Base-by-base conservation (phyloP, 1,284 basidiomycete species). In the Veloboletus limbatus region DNA sequence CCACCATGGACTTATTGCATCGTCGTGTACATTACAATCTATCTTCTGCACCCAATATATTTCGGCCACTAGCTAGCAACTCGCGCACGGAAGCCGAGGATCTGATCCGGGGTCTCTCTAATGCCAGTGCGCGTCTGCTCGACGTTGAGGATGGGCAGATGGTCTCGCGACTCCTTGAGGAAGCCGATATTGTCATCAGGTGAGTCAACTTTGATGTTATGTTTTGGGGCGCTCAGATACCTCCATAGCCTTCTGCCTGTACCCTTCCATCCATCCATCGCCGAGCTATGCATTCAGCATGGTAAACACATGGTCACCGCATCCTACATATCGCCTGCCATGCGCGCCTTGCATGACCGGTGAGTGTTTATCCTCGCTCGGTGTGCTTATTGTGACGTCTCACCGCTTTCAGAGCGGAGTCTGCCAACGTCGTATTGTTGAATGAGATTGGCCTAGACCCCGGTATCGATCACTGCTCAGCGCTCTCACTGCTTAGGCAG, bases 381-480 rank as follows among this genome's bases (percentile, higher is more conserved):
- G 6, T 6, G n/a, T n/a, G n/a, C n/a, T n/a, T n/a, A n/a, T n/a
- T n/a, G n/a, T n/a, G n/a, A n/a, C n/a, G n/a, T n/a, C n/a, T n/a
- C n/a, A n/a, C n/a, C n/a, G n/a, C 3, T 22, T 8, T 18, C 32
- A 92, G 89, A 3, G 93, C 94, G 0, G 55, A 76, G 36, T 67
- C 76, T 5, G 77, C 81, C 0, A 78, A 82, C 36, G 81, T 97
- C 14, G 71, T 95, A 1, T 72, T 97, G 1, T 76, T 97, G 36
- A 96, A 94, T 58, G 95, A 97, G 69, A 92, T 97, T 38, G 94
- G 94, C 2, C 73, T 97, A 0, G 95, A 97, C 66, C 94, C 94
- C 0, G 94, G 94, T n/a, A 89, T 97, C 53, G 95, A 98, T 68
- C 94, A 97, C 61, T 87, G 88, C 65, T 92, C 90, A 17, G 93